Percentiles rank a stretch among this genome's conserved stretches.
These are phyloP conservation scores for Linnemannia zychae DNA, from an alignment of 192 early-diverging fungal genomes.

Conservation along the genomic window DNA sequence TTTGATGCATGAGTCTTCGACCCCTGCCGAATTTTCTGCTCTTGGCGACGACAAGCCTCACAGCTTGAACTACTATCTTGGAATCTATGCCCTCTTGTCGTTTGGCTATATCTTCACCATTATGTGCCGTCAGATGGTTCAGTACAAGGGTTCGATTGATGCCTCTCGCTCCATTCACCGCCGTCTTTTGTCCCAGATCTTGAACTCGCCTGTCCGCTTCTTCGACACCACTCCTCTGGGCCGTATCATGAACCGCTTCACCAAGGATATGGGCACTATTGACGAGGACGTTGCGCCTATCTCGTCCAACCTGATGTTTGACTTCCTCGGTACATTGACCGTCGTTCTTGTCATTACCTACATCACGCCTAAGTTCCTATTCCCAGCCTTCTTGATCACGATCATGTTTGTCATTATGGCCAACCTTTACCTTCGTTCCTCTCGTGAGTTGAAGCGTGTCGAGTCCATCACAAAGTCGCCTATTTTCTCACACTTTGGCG, in stretches of 20 bases:
- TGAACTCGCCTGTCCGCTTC: constrained; percentile 57
- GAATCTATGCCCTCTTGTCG: constrained; percentile 69
- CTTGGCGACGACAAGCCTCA: constrained; percentile 20
- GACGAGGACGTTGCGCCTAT: constrained; percentile 64
- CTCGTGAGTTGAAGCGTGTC: constrained; percentile 92
- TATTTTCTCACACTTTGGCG: constrained; percentile 84
- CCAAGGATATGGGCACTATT: constrained; percentile 73
- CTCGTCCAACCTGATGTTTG: constrained; percentile 66
- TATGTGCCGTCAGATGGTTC: constrained; percentile 56
- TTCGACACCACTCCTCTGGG: constrained; percentile 84
- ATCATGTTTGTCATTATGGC: constrained; percentile 73
- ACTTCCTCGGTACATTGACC: constrained; percentile 48
- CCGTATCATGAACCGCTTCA: constrained; percentile 83
- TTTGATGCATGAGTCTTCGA: constrained; percentile 15
- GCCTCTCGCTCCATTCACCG: constrained; percentile 74
- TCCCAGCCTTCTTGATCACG: constrained; percentile 55
- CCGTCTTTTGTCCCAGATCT: constrained; percentile 65
- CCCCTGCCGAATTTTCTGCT: constrained; percentile 17
- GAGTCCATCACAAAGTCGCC: constrained; percentile 60
- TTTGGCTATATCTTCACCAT: constrained; percentile 44
- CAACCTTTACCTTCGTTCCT: constrained; percentile 75
- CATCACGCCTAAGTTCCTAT: constrained; percentile 57
- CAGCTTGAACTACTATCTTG: constrained; percentile 69
- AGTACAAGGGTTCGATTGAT: constrained; percentile 63
- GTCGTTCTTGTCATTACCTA: constrained; percentile 54